phyloP scores from a whole-genome alignment of 2,329 filamentous ascomycete species.

The Aureobasidium sp. region DNA sequence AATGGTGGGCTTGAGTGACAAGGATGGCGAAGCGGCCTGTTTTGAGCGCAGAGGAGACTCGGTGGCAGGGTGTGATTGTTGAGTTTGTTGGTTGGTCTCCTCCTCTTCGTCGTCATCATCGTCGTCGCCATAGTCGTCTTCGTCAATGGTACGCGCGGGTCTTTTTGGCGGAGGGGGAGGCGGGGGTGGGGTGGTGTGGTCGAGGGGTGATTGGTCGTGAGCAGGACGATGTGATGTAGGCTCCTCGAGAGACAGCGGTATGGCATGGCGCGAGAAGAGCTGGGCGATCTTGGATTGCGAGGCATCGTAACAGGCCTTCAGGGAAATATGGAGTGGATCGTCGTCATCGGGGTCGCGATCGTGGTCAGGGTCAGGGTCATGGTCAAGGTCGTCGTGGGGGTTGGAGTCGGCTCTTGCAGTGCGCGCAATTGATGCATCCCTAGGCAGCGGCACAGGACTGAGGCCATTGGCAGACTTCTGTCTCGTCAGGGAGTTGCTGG shows the following conservation, averaged over 20 bases:
- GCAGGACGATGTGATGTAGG: neutral
- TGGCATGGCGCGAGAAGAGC: conserved; percentile 54
- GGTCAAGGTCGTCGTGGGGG: conserved; percentile 3
- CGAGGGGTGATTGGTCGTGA: neutral
- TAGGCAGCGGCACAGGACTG: conserved; percentile 28
- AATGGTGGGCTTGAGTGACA: conserved; percentile 57
- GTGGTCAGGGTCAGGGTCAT: conserved; percentile 13
- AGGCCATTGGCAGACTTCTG: conserved; percentile 3
- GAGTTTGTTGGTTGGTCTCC: conserved; percentile 27
- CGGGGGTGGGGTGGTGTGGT: conserved; percentile 2
- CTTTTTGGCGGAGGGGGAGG: conserved; percentile 57
- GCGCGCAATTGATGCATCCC: conserved; percentile 35
- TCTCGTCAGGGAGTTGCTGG: conserved; percentile 9
- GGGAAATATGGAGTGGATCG: conserved; percentile 47
- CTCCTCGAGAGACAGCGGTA: neutral
- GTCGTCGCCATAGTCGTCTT: conserved; percentile 80
- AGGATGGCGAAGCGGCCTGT: conserved; percentile 54
- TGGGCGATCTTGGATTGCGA: conserved; percentile 69
- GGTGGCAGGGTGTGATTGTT: neutral
- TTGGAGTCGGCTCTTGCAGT: conserved; percentile 25
- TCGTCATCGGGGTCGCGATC: conserved; percentile 31
- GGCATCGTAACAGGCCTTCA: conserved; percentile 69
- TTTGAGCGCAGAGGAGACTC: conserved; percentile 45
- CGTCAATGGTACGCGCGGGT: conserved; percentile 63
- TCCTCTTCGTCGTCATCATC: conserved; percentile 37